Base-by-base conservation (phyloP, 306 rosid genomes). In the Cicer cuneatum region DNA sequence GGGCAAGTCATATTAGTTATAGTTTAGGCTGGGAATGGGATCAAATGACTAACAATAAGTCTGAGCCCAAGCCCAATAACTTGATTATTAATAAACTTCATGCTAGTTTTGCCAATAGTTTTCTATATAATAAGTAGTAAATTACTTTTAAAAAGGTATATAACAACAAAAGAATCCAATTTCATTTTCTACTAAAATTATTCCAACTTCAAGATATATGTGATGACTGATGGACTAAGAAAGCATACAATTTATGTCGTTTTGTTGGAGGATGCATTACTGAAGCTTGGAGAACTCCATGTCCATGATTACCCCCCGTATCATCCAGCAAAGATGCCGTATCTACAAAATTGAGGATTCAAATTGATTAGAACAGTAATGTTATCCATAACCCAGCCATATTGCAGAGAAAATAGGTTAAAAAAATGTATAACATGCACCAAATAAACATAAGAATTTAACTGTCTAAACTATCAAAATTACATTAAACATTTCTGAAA, bases 191-290 rank as follows among this genome's bases (percentile, higher is more conserved):
- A 51, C 10, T 49, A 78, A 66, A 56, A 8, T 68, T 39, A 68
- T 85, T 65, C 65, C 77, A 14, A 76, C 61, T 13, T 51, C 75
- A 81, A 14, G 73, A 49, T 35, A 35, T 49, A 15, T 35, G n/a
- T 68, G 65, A 77, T 71, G 82, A 81, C 8, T 68, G 65, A 77
- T 71, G 82, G 81, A 85, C 85, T 38, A 43, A 83, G 84, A 79
- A 86, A 78, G 54, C 91, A 56, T 90, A 94, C 99, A 84, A 75
- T 94, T 94, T 92, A 77, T 84, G 89, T 47, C 96, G 94, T 83
- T 92, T 90, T 82, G 88, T 80, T 38, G 93, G 92, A 77, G 92
- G 95, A 86, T 73, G 81, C 77, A 77, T 89, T 64, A 81, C 66
- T 59, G 87, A 81, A 70, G 89, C 85, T 61, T 87, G 83, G 76